Evolutionary conservation across 73 alveolate species (phyloP), one percentile per base, ranked within the genome.

Genomic region (Symbiodinium natans): DNA sequence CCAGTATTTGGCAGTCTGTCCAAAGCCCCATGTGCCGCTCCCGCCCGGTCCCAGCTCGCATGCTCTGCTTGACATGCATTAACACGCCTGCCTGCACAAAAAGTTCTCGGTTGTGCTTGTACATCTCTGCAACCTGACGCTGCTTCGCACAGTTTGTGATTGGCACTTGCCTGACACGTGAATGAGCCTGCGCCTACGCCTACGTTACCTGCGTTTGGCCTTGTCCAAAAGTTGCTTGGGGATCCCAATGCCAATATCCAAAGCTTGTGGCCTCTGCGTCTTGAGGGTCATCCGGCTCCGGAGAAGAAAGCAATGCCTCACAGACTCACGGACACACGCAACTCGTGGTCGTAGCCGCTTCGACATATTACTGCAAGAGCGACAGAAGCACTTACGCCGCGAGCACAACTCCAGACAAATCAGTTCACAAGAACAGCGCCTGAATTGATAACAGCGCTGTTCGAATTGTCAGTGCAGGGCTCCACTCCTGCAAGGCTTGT

Each of bases 1-100:
- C 98, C 98, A 92, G 82, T 92, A 92, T 46, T 92, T 92, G 54
- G 98, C 98, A 80, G 98, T 92, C 90, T 92, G 98, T 36, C 84
- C 84, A 74, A 74, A 74, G 23, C 29, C 74, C 74, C 74, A 54
- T 13, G 21, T 56, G 27, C 27, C 5, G 17, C 27, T 56, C 75
- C 75, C 17, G 17, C 3, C 1, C 31, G 75, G 29, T 17, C 40
- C 8, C 63, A 17, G 63, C 17, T 48, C 17, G 23, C 63, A 48
- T 48, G 63, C 17, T 48, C 17, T 8, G 8, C 17, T 48, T 8
- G 23, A 8, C 63, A 10, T 48, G 63, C 23, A 48, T 48, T 17
- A 17, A 48, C 63, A 8, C 59, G 59, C n/a, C n/a, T 4, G 95
- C 95, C 95, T 88, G 95, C 21, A 88, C 77, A 73, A 92, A 92